A percentile compares a stretch with the other conserved stretches of the same genome.
phyloP scores from a whole-genome alignment of 805 yeast species.

The Metschnikowia sp. region DNA sequence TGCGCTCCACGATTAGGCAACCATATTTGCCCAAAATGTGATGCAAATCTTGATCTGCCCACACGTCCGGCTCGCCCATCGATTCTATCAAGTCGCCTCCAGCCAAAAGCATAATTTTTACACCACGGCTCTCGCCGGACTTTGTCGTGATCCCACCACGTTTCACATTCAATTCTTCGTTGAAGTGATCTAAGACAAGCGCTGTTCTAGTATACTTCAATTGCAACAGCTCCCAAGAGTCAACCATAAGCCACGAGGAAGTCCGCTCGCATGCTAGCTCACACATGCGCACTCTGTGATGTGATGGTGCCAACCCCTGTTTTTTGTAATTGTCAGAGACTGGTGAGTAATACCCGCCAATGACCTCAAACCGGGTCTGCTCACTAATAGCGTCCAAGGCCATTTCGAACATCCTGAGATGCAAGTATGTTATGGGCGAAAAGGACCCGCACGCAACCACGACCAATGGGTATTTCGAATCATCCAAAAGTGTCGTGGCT shows the following conservation, averaged over 20 bases:
- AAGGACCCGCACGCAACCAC: slow-evolving; percentile 97
- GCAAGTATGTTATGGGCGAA: slow-evolving; percentile 92
- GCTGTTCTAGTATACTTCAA: slow-evolving; percentile 91
- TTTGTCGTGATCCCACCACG: slow-evolving; percentile 75
- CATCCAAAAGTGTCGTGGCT: slow-evolving; percentile 64
- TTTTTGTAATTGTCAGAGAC: slow-evolving; percentile 90
- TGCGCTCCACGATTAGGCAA: slow-evolving; percentile 92
- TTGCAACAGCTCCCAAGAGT: slow-evolving; percentile 97
- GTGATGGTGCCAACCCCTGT: slow-evolving; percentile 85
- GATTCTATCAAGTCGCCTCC: slow-evolving; percentile 97
- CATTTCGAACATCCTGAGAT: slow-evolving; percentile 97
- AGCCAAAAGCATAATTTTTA: slow-evolving; percentile 91
- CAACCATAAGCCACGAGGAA: slow-evolving; percentile 97
- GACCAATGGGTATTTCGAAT: slow-evolving; percentile 82
- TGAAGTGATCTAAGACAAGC: slow-evolving; percentile 91
- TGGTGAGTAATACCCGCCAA: slow-evolving; percentile 96
- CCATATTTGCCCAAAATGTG: slow-evolving; percentile 96
- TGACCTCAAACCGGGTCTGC: slow-evolving; percentile 88
- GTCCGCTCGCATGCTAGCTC: slow-evolving; percentile 97
- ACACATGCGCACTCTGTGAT: slow-evolving; percentile 95
- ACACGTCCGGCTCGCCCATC: slow-evolving; percentile 99
- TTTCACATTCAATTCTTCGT: slow-evolving; percentile 88
- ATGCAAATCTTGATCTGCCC: slow-evolving; percentile 95
- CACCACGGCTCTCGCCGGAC: slow-evolving; percentile 67
- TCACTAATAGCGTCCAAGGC: slow-evolving; percentile 91